These are phyloP conservation scores for Tylopilus sp. DNA, from an alignment of 768 basidiomycete genomes.

Conservation along the genomic window DNA sequence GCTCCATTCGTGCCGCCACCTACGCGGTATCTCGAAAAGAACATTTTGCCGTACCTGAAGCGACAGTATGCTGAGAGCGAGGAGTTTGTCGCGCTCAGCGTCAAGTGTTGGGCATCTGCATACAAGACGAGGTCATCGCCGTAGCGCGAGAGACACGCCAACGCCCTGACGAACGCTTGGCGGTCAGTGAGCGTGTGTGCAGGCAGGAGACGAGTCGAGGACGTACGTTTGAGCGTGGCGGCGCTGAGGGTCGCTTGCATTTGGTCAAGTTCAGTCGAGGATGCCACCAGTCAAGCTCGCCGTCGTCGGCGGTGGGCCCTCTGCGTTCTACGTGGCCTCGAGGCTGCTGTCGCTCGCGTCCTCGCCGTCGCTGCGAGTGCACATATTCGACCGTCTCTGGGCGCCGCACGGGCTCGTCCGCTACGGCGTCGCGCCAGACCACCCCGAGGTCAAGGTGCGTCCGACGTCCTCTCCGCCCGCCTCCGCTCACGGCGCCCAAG, in stretches of 20 bases:
- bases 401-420: slow-evolving; percentile 93
- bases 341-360: slow-evolving; percentile 62
- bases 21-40: slow-evolving; percentile 68
- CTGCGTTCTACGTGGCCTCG: slow-evolving; percentile 94
- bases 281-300: slow-evolving; percentile 62
- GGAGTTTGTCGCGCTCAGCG: slow-evolving; percentile 73
- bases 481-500: slow-evolving; percentile 39
- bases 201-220: slow-evolving; percentile 1
- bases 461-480: neutral
- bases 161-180: slow-evolving; percentile 69
- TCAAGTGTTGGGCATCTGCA: slow-evolving; percentile 56
- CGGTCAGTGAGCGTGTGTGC: slow-evolving; percentile 23
- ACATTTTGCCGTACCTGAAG: slow-evolving; percentile 63
- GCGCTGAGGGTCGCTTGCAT: slow-evolving; percentile 74
- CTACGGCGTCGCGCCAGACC: slow-evolving; percentile 97
- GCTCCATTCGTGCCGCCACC: slow-evolving; percentile 19
- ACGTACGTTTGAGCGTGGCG: slow-evolving; percentile 47
- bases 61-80: slow-evolving; percentile 81
- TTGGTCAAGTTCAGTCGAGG: neutral
- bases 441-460: slow-evolving; percentile 90
- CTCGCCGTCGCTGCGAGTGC: slow-evolving; percentile 52
- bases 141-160: slow-evolving; percentile 76
- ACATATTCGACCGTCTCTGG: slow-evolving; percentile 91
- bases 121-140: slow-evolving; percentile 77
- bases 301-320: slow-evolving; percentile 91